phyloP scores from a whole-genome alignment of 805 yeast species.

The Yamadazyma paraphyllophila region DNA sequence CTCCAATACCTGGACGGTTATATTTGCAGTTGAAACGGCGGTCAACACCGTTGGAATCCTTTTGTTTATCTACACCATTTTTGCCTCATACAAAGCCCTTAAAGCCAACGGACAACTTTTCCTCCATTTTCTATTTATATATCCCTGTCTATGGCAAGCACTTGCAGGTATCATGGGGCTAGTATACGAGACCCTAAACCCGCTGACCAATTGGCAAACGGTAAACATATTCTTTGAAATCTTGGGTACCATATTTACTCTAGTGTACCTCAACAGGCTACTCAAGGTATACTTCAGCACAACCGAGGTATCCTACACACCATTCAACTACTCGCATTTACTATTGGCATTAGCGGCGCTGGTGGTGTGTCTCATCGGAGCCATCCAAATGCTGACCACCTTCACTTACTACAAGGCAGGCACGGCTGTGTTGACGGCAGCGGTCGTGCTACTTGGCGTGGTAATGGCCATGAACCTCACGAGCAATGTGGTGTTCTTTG shows the following conservation, averaged over 20 bases:
- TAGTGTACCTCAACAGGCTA: constrained; percentile 6
- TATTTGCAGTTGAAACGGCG: constrained; percentile 9
- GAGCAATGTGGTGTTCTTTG: constrained; percentile 1
- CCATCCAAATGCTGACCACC: constrained; percentile 6
- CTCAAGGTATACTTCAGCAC: neutral
- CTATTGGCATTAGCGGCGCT: constrained; percentile 5
- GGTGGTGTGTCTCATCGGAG: constrained; percentile 8
- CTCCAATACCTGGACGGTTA: constrained; percentile 6
- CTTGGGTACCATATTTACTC: constrained; percentile 7
- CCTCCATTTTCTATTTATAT: constrained; percentile 6
- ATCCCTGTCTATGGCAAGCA: constrained; percentile 11
- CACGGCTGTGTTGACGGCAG: constrained; percentile 4
- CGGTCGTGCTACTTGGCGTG: constrained; percentile 1
- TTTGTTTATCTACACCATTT: constrained; percentile 3
- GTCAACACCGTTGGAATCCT: constrained; percentile 2
- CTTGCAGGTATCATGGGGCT: constrained; percentile 8
- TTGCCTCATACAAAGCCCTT: neutral
- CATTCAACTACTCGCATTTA: neutral
- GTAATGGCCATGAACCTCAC: neutral
- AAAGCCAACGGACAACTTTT: constrained; percentile 1
- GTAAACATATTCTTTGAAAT: constrained; percentile 11
- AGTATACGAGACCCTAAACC: constrained; percentile 3
- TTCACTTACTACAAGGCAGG: constrained; percentile 13
- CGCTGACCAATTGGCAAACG: constrained; percentile 1
- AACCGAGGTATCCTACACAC: neutral